These are phyloP conservation scores for Pyrenochaeta sp. DNA, from an alignment of 2,329 filamentous ascomycete genomes.

Conservation along the genomic window DNA sequence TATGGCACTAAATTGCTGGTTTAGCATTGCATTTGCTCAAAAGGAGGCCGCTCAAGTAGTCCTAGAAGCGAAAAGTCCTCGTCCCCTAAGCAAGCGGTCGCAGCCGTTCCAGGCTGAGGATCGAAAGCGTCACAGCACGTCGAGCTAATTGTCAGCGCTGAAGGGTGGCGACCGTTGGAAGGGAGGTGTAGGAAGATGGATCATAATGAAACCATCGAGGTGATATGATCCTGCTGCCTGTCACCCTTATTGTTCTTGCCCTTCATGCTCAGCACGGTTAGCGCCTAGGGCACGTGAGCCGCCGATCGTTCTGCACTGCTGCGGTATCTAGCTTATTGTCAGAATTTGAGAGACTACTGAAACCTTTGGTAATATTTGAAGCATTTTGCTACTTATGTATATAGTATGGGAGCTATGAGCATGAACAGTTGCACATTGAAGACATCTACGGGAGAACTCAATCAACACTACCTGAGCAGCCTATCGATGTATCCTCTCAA, in stretches of 20 bases:
- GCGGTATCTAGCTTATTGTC: neutral
- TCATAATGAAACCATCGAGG: neutral
- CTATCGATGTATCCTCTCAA: too few relatives aligned
- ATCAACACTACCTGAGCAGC: too few relatives aligned
- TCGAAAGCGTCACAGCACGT: neutral
- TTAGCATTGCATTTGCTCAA: conserved; percentile 6
- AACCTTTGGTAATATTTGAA: too few relatives aligned
- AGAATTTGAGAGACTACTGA: too few relatives aligned
- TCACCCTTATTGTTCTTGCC: neutral
- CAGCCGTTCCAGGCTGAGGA: conserved; percentile 12
- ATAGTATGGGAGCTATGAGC: too few relatives aligned
- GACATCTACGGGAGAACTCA: too few relatives aligned
- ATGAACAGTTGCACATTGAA: too few relatives aligned
- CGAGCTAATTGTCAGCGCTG: conserved; percentile 7
- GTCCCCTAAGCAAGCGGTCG: neutral
- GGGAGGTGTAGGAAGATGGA: neutral
- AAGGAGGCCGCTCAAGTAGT: conserved; percentile 6
- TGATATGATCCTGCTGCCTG: neutral
- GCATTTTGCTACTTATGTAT: too few relatives aligned
- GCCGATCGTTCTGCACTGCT: neutral
- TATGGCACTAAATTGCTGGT: neutral
- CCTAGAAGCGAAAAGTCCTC: neutral
- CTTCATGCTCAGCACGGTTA: neutral
- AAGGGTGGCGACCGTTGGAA: neutral
- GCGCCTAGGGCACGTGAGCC: neutral